A percentile compares a stretch with the other conserved stretches of the same genome.
These are phyloP conservation scores for Ceraceosorus guamensis DNA, from an alignment of 1,284 basidiomycete species.

Conservation along the genomic window DNA sequence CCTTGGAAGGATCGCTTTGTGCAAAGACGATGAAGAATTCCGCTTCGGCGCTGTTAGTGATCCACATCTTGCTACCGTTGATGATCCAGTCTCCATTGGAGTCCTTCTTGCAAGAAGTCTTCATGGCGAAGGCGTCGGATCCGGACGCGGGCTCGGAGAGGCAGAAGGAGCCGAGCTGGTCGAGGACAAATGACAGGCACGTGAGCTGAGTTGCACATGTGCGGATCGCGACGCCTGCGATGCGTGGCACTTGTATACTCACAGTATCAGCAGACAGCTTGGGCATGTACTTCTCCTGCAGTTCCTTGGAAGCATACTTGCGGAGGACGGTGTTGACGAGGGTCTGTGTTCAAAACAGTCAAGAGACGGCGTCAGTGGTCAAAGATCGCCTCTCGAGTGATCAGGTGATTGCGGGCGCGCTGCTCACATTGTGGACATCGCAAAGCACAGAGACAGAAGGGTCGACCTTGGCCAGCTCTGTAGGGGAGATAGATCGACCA, in stretches of 20 bases:
- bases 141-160: constrained; percentile 87
- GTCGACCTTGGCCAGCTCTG: constrained; percentile 88
- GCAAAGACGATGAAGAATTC: constrained; percentile 83
- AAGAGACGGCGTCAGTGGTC: neutral
- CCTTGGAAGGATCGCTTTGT: constrained; percentile 86
- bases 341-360: constrained; percentile 11
- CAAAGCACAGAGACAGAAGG: constrained; percentile 93
- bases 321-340: constrained; percentile 81
- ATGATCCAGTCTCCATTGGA: constrained; percentile 63
- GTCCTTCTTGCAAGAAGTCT: constrained; percentile 81
- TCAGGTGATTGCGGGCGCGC: neutral
- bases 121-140: constrained; percentile 92
- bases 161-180: constrained; percentile 87
- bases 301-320: constrained; percentile 73
- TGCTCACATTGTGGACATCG: constrained; percentile 81
- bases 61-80: constrained; percentile 99
- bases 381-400: too few relatives aligned
- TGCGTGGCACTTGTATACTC: constrained; percentile 27
- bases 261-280: constrained; percentile 72
- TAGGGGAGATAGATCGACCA: neutral
- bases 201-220: neutral
- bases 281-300: constrained; percentile 84
- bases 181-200: constrained; percentile 3
- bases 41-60: constrained; percentile 94
- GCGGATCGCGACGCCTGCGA: neutral